A percentile compares a stretch with the other conserved stretches of the same genome.
These are phyloP conservation scores for Byssochlamys sp. DNA, from an alignment of 2,329 filamentous ascomycete species.

Conservation along the genomic window DNA sequence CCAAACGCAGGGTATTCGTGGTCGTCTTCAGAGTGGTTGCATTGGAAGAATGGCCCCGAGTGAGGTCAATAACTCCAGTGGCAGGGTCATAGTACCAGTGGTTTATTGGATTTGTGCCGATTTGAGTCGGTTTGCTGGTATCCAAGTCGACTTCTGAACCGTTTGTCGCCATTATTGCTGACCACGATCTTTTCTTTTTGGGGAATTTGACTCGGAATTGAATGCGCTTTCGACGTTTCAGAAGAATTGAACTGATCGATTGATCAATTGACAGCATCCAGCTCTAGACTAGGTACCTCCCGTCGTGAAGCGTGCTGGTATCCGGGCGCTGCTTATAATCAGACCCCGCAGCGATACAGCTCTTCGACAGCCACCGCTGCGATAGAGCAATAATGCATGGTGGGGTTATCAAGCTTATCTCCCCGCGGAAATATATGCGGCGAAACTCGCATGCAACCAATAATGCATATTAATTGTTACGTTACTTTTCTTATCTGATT, in stretches of 20 bases:
- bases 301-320: background rate
- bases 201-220: background rate
- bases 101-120: background rate
- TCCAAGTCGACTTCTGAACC: background rate
- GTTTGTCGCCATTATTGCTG: background rate
- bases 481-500: background rate
- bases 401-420: background rate
- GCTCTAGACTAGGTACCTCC: too few species aligned
- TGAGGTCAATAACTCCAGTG: background rate
- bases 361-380: background rate
- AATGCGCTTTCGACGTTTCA: background rate
- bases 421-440: background rate
- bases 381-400: background rate
- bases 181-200: too few species aligned
- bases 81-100: background rate
- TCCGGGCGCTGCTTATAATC: background rate
- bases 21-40: slow-evolving; percentile 11
- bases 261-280: background rate
- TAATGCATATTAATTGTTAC: background rate
- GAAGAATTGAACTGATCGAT: background rate
- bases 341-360: background rate
- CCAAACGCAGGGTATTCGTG: slow-evolving; percentile 27
- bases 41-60: background rate
- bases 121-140: background rate
- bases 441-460: background rate